Base-by-base conservation (phyloP, 345 rosid genomes). In the Syzygium oleosum region DNA sequence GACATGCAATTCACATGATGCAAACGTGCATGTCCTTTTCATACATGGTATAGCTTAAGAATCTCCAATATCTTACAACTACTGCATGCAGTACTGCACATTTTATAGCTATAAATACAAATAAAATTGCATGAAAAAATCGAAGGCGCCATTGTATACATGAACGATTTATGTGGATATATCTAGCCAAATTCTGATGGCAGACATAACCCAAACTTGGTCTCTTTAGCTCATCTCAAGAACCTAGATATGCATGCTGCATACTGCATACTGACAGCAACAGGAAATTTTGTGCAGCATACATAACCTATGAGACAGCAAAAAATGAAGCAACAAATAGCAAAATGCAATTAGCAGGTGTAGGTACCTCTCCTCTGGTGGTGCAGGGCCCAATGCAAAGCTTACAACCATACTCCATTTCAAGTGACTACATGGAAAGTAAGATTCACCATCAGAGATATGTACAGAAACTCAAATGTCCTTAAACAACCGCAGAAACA, bases 341-440 rank as follows among this genome's bases (percentile, higher is more conserved):
- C 3, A 73, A 34, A 73, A 17, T 73, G 80, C 80, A 34, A 73
- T 46, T 34, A 73, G 49, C 14, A 73, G 25, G 5, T 73, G 80
- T 22, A 22, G 23, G 25, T 92, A 96, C 99, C 99, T 98, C 99
- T 51, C 99, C 99, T 92, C 99, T 93, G 15, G 98, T 98, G 86
- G 99, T 98, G 89, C 99, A 98, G 73, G 99, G 99, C 79, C 99
- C 99, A 29, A 97, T 98, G 94, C 99, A 98, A 14, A 98, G 95
- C 91, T 94, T 91, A 93, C 98, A 98, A 55, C 99, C 99, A 89
- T 95, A 98, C 86, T 91, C 93, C 91, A 88, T 91, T 92, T 98
- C 99, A 12, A 98, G 91, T 29, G 99, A 91, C 99, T 97, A 92
- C 89, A 92, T 5, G 65, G 78, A 63, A 22, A 84, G 54, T 31